phyloP scores from a whole-genome alignment of 2,329 filamentous ascomycete species.

The Botrytis pseudocinerea region DNA sequence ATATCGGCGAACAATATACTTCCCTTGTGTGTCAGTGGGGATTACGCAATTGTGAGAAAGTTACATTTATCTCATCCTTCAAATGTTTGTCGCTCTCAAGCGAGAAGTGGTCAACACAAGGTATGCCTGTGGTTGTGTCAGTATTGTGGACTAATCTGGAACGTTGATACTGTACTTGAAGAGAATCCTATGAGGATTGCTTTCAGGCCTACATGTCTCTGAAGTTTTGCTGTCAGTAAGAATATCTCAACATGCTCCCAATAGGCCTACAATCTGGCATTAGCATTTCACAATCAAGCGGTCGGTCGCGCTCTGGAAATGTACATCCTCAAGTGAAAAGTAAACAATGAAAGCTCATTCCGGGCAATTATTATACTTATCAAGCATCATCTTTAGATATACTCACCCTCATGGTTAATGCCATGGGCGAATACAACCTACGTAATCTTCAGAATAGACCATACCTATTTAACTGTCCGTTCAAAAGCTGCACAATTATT shows the following conservation, averaged over 20 bases:
- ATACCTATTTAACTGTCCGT: too few species aligned
- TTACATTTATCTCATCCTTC: background rate
- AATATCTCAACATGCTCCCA: background rate
- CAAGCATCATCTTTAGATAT: background rate
- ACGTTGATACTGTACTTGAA: background rate
- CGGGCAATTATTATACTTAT: background rate
- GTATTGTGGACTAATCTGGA: background rate
- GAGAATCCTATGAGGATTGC: background rate
- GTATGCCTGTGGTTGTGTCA: background rate
- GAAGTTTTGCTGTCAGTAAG: background rate
- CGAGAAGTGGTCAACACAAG: background rate
- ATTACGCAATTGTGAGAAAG: background rate
- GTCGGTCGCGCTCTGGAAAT: background rate
- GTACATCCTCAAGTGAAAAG: background rate
- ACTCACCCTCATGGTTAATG: background rate
- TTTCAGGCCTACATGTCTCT: background rate
- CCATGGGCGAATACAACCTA: background rate
- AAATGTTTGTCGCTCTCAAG: background rate
- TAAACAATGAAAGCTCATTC: background rate
- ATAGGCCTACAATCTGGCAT: background rate
- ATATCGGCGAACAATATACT: constrained; percentile 9
- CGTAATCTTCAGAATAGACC: background rate
- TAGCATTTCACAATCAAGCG: too few species aligned
- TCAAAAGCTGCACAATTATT: background rate
- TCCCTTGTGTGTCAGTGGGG: background rate